Percentiles rank a stretch among this genome's conserved stretches.
These are phyloP conservation scores for Actinidia arguta DNA, from an alignment of 179 eudicot species.

Conservation along the genomic window DNA sequence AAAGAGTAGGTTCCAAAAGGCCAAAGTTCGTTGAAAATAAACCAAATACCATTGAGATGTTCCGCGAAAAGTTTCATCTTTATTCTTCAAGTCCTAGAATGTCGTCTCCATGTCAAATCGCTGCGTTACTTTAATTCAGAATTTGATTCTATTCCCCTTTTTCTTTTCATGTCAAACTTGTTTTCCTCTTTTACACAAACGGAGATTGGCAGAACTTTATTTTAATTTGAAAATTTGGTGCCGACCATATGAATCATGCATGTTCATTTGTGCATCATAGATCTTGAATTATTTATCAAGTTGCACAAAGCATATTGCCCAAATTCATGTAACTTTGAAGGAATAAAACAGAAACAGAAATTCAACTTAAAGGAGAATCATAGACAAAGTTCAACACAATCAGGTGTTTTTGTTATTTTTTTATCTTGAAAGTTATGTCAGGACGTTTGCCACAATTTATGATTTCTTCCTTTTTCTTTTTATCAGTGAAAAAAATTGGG, in stretches of 20 bases:
- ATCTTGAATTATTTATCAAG: neutral
- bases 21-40: too few relatives aligned
- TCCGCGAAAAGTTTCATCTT: slow-evolving; percentile 6
- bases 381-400: slow-evolving; percentile 16
- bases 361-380: slow-evolving; percentile 6
- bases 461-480: neutral
- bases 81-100: neutral
- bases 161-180: neutral
- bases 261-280: neutral
- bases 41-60: neutral
- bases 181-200: slow-evolving; percentile 6
- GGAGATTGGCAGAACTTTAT: neutral
- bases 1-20: neutral
- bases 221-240: slow-evolving; percentile 7
- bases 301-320: slow-evolving; percentile 8
- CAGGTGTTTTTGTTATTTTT: neutral
- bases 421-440: neutral
- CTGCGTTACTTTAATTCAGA: slow-evolving; percentile 6
- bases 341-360: slow-evolving; percentile 10
- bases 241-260: slow-evolving; percentile 12
- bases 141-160: slow-evolving; percentile 21
- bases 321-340: neutral
- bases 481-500: neutral
- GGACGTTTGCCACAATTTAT: neutral
- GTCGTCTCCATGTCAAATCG: neutral